Evolutionary conservation across 1,139 yeast genomes (phyloP), one percentile per base, ranked within the genome.

Genomic region (Waltiozyma sp.): DNA sequence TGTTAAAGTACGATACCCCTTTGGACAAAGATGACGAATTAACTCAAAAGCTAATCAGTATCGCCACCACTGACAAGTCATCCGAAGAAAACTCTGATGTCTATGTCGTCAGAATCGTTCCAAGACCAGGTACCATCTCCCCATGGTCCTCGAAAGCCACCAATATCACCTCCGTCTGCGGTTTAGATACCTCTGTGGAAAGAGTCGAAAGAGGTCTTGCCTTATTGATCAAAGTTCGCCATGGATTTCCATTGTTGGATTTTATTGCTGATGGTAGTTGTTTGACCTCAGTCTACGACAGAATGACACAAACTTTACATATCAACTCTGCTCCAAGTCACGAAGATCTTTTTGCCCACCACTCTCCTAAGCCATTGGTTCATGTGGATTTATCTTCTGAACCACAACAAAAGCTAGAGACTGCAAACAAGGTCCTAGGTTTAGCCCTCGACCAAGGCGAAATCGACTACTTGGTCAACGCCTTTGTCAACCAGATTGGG

Each of bases 91-190:
- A 74, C 44, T 65, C 68, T 16, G 77, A 80, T 57, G 65, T 77
- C 34, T 74, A 76, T 49, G 66, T 88, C 54, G 66, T 91, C 43
- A 74, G 94, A 60, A 73, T 93, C 44, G 72, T 89, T 46, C 98
- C 99, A 40, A 78, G 98, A 63, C 72, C 91, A 10, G 98, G 98
- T 47, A 91, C 98, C 21, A 88, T 91, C 52, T 89, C 97, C 23
- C 98, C 98, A 31, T 93, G 99, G 99, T 87, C 96, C 16, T 89
- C 98, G 16, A 93, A 93, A 66, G 99, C 99, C 34, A 89, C 98
- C 39, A 91, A 91, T 63, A 93, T 93, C 53, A 76, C 93, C 41
- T 77, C 78, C 46, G 94, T 85, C 42, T 87, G 96, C 66, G 96
- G 96, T 7, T 72, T 91, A 47, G 73, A 72, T 38, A 71, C 71